A percentile compares a stretch with the other conserved stretches of the same genome.
phyloP scores from a whole-genome alignment of 208 protist species.

The Trypanosoma mega region DNA sequence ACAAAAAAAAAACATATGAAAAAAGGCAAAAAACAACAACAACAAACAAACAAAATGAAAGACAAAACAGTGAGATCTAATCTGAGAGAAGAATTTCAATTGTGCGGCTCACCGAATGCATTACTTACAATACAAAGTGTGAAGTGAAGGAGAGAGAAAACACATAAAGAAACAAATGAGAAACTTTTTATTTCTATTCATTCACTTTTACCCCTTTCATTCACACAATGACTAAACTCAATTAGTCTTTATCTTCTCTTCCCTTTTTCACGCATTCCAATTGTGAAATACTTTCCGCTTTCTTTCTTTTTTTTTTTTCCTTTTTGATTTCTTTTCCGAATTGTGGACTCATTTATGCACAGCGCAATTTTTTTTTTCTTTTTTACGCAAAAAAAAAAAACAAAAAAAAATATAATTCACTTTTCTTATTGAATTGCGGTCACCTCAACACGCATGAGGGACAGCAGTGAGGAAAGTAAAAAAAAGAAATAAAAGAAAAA shows the following conservation, averaged over 20 bases:
- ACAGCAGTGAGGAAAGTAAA: no score
- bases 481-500: no score
- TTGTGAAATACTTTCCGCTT: not conserved
- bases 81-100: not conserved
- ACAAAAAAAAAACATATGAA: not conserved
- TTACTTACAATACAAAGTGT: no score
- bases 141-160: conserved; percentile 18
- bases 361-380: not conserved
- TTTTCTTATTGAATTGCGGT: no score
- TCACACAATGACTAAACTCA: conserved; percentile 14
- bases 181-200: not conserved
- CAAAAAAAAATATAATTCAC: no score
- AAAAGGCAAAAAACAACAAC: not conserved
- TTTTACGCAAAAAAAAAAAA: no score
- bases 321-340: not conserved
- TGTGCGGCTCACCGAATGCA: no score
- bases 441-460: no score
- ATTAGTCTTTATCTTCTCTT: not conserved
- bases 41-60: conserved; percentile 5
- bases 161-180: conserved; percentile 16
- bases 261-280: not conserved
- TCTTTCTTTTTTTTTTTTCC: conserved; percentile 5
- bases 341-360: not conserved
- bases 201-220: not conserved
- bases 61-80: conserved; percentile 9